Evolutionary conservation across 805 yeast species (phyloP).

Genomic region (Maudiozyma saulgeensis): DNA sequence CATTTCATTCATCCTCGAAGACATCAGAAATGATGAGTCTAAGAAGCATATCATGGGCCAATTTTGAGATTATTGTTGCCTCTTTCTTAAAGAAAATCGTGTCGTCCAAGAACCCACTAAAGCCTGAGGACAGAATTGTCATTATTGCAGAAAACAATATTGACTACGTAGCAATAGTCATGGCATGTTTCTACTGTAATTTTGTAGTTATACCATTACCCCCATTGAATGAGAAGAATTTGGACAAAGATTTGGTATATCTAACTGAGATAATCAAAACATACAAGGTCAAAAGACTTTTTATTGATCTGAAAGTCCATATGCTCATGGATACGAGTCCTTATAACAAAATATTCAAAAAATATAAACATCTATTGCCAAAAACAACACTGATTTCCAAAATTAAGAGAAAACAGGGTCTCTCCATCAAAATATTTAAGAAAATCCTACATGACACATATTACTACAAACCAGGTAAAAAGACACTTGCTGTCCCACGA

Average conservation of each 20-base stretch:
- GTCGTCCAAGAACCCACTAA: constrained; percentile 51
- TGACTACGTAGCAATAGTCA: constrained; percentile 71
- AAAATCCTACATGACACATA: constrained; percentile 12
- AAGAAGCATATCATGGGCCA: constrained; percentile 64
- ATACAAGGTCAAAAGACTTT: constrained; percentile 58
- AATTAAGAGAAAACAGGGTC: constrained; percentile 19
- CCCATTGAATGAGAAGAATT: constrained; percentile 52
- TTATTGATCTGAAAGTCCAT: constrained; percentile 47
- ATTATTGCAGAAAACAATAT: constrained; percentile 81
- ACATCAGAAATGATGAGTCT: constrained; percentile 35
- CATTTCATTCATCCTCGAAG: constrained; percentile 16
- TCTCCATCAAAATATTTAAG: constrained; percentile 14
- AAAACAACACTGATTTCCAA: constrained; percentile 27
- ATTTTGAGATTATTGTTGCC: constrained; percentile 66
- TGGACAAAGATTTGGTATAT: constrained; percentile 65
- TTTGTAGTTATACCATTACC: constrained; percentile 58
- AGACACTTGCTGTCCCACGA: constrained; percentile 28
- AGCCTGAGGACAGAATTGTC: constrained; percentile 63
- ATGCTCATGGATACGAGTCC: constrained; percentile 16
- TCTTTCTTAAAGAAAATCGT: constrained; percentile 65
- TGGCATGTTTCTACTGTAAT: constrained; percentile 82
- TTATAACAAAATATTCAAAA: constrained; percentile 19
- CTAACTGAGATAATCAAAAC: constrained; percentile 58
- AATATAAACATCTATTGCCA: constrained; percentile 17
- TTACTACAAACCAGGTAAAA: constrained; percentile 13